Conservation (phyloP, 768 basidiomycete genomes). For the Terana coerulea region DNA sequence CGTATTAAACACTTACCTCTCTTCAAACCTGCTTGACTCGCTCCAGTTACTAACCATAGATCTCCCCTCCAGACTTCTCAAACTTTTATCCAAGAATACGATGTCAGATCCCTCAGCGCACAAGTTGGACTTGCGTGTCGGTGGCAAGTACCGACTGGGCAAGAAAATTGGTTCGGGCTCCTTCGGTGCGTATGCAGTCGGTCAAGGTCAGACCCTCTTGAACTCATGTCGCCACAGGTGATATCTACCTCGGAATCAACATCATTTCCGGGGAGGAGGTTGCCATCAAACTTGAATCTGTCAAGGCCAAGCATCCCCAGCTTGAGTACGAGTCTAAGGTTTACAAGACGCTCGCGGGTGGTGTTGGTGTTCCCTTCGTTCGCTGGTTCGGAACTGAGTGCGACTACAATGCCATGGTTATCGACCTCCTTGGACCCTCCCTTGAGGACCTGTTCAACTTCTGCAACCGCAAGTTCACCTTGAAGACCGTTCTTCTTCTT, state of each 20-base stretch:
- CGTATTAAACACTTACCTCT: background rate
- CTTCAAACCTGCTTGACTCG: background rate
- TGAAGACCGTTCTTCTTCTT: slow-evolving; percentile 95
- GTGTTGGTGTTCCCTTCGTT: slow-evolving; percentile 98
- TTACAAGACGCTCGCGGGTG: slow-evolving; percentile 97
- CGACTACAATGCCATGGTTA: slow-evolving; percentile 99
- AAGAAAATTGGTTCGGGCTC: slow-evolving; percentile 99
- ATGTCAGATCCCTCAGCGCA: slow-evolving; percentile 73
- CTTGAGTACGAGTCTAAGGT: slow-evolving; percentile 97
- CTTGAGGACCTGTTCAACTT: slow-evolving; percentile 93
- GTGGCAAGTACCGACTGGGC: slow-evolving; percentile 95
- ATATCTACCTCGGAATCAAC: slow-evolving; percentile 99
- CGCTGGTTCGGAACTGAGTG: slow-evolving; percentile 95
- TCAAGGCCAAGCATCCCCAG: slow-evolving; percentile 99
- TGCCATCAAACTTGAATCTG: slow-evolving; percentile 99
- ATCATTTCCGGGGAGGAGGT: slow-evolving; percentile 99
- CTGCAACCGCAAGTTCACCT: slow-evolving; percentile 94
- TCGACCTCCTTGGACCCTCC: slow-evolving; percentile 92
- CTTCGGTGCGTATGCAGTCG: slow-evolving; percentile 65
- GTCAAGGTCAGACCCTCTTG: background rate
- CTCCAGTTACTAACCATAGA: background rate
- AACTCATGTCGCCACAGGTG: slow-evolving; percentile 49
- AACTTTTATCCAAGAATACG: slow-evolving; percentile 14
- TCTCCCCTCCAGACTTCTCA: background rate
- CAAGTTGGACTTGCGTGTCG: slow-evolving; percentile 84